These are phyloP conservation scores for Coniochaeta sp. DNA, from an alignment of 2,329 filamentous ascomycete species.

Conservation along the genomic window DNA sequence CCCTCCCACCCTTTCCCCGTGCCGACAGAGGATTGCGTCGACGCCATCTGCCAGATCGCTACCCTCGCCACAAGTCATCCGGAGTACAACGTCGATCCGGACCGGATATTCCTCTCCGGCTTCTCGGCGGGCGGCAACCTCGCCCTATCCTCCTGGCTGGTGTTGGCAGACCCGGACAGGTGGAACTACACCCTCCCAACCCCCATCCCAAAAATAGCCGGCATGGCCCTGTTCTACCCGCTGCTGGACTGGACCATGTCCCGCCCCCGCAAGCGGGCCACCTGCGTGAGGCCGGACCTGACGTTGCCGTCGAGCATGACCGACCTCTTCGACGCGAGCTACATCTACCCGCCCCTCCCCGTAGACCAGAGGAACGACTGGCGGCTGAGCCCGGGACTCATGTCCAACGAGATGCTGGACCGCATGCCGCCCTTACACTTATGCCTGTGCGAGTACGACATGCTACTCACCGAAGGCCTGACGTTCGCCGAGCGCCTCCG, in stretches of 20 bases:
- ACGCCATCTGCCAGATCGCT: constrained; percentile 55
- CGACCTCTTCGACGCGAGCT: constrained; percentile 56
- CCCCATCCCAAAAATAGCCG: constrained; percentile 37
- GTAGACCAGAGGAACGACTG: constrained; percentile 49
- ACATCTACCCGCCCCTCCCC: constrained; percentile 52
- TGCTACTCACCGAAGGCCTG: constrained; percentile 55
- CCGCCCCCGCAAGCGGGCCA: constrained; percentile 47
- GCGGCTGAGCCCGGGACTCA: constrained; percentile 2
- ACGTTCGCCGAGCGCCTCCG: constrained; percentile 52
- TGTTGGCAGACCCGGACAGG: constrained; percentile 21
- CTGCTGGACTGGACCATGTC: constrained; percentile 53
- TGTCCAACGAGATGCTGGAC: constrained; percentile 26
- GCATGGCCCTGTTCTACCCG: constrained; percentile 55
- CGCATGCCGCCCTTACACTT: constrained; percentile 47
- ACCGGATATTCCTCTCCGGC: constrained; percentile 51
- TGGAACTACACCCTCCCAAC: constrained; percentile 27
- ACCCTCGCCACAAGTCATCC: constrained; percentile 34
- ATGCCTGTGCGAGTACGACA: constrained; percentile 51
- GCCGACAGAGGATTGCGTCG: constrained; percentile 58
- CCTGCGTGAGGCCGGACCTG: constrained; percentile 46
- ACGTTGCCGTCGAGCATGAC: constrained; percentile 52
- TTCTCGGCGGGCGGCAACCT: constrained; percentile 58
- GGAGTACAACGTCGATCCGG: constrained; percentile 45
- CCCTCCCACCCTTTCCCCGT: constrained; percentile 59
- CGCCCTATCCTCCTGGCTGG: constrained; percentile 36